Evolutionary conservation across 352 stramenopile genomes (phyloP).

Genomic region (Phytopythium cucurbitacearum): DNA sequence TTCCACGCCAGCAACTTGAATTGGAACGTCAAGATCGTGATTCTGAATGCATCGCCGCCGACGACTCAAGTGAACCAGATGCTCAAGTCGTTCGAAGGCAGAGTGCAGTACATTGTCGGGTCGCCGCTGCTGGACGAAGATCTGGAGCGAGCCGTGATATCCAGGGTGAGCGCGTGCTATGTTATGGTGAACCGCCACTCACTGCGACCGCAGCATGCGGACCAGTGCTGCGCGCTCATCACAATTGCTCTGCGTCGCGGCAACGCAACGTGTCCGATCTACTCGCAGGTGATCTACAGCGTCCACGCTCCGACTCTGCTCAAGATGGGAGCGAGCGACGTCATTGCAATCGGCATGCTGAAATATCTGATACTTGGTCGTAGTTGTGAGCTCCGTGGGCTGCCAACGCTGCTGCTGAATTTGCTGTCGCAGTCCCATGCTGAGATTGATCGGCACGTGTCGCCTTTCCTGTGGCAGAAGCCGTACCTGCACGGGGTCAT

Average conservation of each 20-base stretch:
- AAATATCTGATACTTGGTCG: slow-evolving; percentile 69
- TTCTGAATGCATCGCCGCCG: slow-evolving; percentile 61
- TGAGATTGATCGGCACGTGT: slow-evolving; percentile 49
- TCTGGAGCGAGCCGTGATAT: slow-evolving; percentile 50
- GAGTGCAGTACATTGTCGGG: slow-evolving; percentile 82
- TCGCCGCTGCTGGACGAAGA: slow-evolving; percentile 79
- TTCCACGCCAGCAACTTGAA: slow-evolving; percentile 84
- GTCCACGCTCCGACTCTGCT: slow-evolving; percentile 58
- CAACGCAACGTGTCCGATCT: slow-evolving; percentile 71
- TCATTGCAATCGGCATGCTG: slow-evolving; percentile 61
- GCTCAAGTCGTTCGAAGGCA: slow-evolving; percentile 67
- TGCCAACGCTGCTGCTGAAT: slow-evolving; percentile 68
- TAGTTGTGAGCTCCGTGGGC: slow-evolving; percentile 59
- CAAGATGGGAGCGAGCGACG: slow-evolving; percentile 72
- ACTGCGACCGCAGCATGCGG: slow-evolving; percentile 45
- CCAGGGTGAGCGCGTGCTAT: slow-evolving; percentile 54
- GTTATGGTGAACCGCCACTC: slow-evolving; percentile 64
- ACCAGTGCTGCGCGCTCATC: slow-evolving; percentile 68
- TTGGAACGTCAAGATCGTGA: slow-evolving; percentile 79
- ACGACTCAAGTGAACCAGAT: slow-evolving; percentile 69
- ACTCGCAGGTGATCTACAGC: slow-evolving; percentile 71
- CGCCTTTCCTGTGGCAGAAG: slow-evolving; percentile 57
- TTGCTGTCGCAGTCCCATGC: slow-evolving; percentile 50
- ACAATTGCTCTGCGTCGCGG: slow-evolving; percentile 68
- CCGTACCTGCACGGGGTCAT: slow-evolving; percentile 67